Percentiles rank a stretch among this genome's conserved stretches.
These are phyloP conservation scores for Xylaria flabelliformis DNA, from an alignment of 495 filamentous ascomycete genomes.

Conservation along the genomic window DNA sequence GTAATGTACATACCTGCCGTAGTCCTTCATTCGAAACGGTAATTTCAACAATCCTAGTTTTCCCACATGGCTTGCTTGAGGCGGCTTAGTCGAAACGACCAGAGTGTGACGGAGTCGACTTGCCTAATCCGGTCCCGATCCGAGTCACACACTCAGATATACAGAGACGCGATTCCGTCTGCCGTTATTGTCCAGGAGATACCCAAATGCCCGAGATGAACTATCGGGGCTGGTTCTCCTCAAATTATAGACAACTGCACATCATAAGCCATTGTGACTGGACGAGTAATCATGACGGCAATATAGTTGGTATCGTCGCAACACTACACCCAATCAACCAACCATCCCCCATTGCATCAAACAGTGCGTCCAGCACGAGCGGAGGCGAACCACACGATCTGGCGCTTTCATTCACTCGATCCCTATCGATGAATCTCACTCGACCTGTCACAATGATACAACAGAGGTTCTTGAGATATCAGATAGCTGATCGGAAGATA, in stretches of 20 bases:
- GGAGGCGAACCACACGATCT: neutral
- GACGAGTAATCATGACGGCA: slow-evolving; percentile 12
- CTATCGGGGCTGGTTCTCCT: slow-evolving; percentile 15
- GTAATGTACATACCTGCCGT: slow-evolving; percentile 34
- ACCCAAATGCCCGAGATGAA: slow-evolving; percentile 13
- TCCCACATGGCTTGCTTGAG: slow-evolving; percentile 28
- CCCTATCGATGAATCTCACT: slow-evolving; percentile 9
- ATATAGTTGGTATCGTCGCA: slow-evolving; percentile 13
- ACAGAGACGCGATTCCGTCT: slow-evolving; percentile 27
- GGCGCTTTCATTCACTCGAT: neutral
- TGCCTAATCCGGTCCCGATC: slow-evolving; percentile 42
- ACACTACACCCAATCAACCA: neutral
- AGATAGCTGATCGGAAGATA: neutral
- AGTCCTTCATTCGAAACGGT: slow-evolving; percentile 40
- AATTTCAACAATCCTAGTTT: slow-evolving; percentile 38
- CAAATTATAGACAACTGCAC: neutral
- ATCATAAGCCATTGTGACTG: slow-evolving; percentile 15
- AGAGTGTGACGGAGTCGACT: slow-evolving; percentile 39
- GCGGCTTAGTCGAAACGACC: slow-evolving; percentile 41
- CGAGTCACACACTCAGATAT: slow-evolving; percentile 19
- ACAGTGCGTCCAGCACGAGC: slow-evolving; percentile 10
- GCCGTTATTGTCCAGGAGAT: neutral
- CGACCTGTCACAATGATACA: slow-evolving; percentile 23
- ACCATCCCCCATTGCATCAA: neutral
- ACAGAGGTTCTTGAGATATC: neutral